Base-by-base conservation (phyloP, 371 early-diverging fungal genomes). In the Thermomucor indicae-seudaticae region DNA sequence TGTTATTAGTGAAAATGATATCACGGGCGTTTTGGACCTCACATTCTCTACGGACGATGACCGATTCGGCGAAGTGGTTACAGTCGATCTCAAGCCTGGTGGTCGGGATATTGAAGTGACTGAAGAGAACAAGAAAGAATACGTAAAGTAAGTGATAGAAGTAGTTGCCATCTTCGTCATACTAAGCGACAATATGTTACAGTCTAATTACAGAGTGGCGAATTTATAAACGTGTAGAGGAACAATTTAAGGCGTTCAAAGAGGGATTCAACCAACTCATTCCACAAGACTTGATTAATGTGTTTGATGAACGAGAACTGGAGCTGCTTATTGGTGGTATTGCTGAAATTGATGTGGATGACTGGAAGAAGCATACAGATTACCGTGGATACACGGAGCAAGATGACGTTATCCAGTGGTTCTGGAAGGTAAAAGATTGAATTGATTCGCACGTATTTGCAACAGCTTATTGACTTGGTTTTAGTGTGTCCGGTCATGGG, bases 361-460 rank as follows among this genome's bases (percentile, higher is more conserved):
- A 99, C 68, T 98, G 98, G 99, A 95, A 93, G 80, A 97, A 95
- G 69, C 94, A 99, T 62, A 96, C 98, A 10, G 95, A 95, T 55
- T 99, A 98, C 64, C 78, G 95, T 41, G 96, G 97, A 20, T 99
- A 96, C 80, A 91, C 93, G 3, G 92, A 92, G 66, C 85, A 89
- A 49, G 97, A 96, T 67, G 91, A 92, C 62, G 92, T 92, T n/a
- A 83, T 98, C 43, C 89, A 90, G 62, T 94, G 94, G 95, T 99
- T 97, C 85, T 99, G 99, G 99, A 84, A 90, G 74, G 86, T 84
- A 61, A 17, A 53, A 28, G 2, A n/a, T 42, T 25, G 16, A 17
- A 1, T 1, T 37, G 7, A 38, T 27, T 14, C 23, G 31, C n/a
- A 4, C 29, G 22, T 17, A 16, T 22, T 24, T 41, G 19, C 14